Conservation (phyloP, 768 basidiomycete genomes). For the Rickenella mellea region DNA sequence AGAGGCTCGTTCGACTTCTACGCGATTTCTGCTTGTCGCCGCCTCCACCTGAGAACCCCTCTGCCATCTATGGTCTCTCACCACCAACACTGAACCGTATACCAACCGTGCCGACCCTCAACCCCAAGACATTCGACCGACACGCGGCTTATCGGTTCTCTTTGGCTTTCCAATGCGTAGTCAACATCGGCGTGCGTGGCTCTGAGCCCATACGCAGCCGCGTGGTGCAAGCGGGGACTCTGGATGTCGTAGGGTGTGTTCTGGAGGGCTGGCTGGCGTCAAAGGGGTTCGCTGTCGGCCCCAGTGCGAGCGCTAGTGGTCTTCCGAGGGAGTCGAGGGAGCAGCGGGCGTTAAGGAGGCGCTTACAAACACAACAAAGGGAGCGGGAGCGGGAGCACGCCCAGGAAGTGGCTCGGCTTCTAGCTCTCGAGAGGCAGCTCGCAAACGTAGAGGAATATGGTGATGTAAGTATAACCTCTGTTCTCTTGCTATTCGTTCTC, state of each 20-base stretch:
- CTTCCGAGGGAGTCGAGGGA: constrained; percentile 68
- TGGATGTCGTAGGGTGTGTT: constrained; percentile 90
- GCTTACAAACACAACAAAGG: constrained; percentile 44
- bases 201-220: constrained; percentile 83
- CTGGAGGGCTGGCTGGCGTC: constrained; percentile 88
- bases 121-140: constrained; percentile 65
- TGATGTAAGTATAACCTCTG: constrained; percentile 5
- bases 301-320: constrained; percentile 68
- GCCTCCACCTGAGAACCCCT: constrained; percentile 71
- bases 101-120: constrained; percentile 49
- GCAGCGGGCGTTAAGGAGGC: constrained; percentile 54
- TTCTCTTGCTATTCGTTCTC: constrained; percentile 1
- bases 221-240: constrained; percentile 89
- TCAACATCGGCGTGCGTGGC: constrained; percentile 96
- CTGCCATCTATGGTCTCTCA: constrained; percentile 67
- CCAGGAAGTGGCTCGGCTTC: constrained; percentile 35
- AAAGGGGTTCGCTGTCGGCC: constrained; percentile 80
- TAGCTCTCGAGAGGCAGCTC: constrained; percentile 44
- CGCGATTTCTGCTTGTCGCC: constrained; percentile 82
- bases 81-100: constrained; percentile 51
- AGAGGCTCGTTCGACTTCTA: constrained; percentile 86
- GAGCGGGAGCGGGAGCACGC: constrained; percentile 45
- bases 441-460: constrained; percentile 21
- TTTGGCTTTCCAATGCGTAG: constrained; percentile 92
- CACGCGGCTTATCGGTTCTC: constrained; percentile 84